phyloP scores from a whole-genome alignment of 2,329 filamentous ascomycete genomes.

The Colletotrichum sp. region DNA sequence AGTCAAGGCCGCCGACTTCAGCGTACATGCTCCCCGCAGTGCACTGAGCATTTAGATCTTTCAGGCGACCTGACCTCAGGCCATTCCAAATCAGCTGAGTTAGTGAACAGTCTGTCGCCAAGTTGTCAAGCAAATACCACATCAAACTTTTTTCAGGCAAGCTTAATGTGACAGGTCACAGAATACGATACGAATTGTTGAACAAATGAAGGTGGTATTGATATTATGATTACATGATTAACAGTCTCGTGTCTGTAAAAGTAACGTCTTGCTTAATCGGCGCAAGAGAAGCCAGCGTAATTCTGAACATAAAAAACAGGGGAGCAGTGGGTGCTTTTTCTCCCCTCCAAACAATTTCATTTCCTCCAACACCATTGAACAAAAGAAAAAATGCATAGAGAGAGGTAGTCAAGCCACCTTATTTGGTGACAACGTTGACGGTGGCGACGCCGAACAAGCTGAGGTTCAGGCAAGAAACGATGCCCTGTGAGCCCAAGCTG shows the following conservation, averaged over 20 bases:
- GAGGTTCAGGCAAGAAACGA: slow-evolving; percentile 5
- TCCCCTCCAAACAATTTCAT: background rate
- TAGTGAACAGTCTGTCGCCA: background rate
- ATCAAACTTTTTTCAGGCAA: background rate
- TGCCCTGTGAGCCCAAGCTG: background rate
- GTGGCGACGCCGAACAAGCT: slow-evolving; percentile 9
- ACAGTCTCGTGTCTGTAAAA: background rate
- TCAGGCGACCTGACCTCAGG: background rate
- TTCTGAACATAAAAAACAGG: background rate
- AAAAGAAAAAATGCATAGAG: background rate
- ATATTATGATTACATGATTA: slow-evolving; percentile 10
- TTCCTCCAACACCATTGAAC: background rate
- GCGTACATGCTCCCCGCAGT: background rate
- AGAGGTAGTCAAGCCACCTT: background rate
- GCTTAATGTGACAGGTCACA: background rate
- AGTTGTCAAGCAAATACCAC: too few relatives aligned
- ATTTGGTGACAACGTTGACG: background rate
- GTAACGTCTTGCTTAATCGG: background rate
- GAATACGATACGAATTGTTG: accelerated
- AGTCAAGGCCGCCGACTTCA: background rate
- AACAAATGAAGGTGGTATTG: background rate
- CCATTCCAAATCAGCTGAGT: background rate
- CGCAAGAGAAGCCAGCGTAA: background rate
- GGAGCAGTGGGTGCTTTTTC: background rate
- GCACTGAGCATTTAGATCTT: background rate